These are phyloP conservation scores for Batrachochytrium dendrobatidis DNA, from an alignment of 371 early-diverging fungal species.

Conservation along the genomic window DNA sequence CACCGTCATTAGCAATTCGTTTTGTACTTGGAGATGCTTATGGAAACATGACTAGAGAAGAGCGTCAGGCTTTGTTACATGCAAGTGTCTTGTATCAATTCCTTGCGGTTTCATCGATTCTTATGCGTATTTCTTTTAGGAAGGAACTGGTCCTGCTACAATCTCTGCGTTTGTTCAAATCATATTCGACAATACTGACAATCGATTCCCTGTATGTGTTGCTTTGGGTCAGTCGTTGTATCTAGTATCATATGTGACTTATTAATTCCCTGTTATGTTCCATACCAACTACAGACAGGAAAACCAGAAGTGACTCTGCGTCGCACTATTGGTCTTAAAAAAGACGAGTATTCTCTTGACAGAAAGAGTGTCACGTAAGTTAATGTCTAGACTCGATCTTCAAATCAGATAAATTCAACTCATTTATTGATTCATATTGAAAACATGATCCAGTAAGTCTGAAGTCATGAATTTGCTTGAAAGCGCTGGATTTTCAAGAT, in stretches of 20 bases:
- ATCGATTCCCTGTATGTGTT: slow-evolving; percentile 84
- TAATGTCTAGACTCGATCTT: neutral
- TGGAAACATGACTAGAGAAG: slow-evolving; percentile 82
- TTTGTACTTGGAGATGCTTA: slow-evolving; percentile 96
- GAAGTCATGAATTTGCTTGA: slow-evolving; percentile 94
- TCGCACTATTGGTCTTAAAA: slow-evolving; percentile 89
- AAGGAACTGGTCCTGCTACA: slow-evolving; percentile 85
- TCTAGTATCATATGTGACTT: neutral
- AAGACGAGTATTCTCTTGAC: slow-evolving; percentile 97
- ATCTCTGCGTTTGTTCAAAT: slow-evolving; percentile 97
- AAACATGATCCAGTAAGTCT: slow-evolving; percentile 74
- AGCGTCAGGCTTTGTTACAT: slow-evolving; percentile 88
- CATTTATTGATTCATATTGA: too few relatives aligned
- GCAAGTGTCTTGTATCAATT: slow-evolving; percentile 35
- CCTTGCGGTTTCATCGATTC: neutral
- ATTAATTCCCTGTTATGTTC: neutral
- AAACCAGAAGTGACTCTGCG: slow-evolving; percentile 82
- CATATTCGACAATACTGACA: slow-evolving; percentile 92
- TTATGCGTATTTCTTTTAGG: slow-evolving; percentile 47
- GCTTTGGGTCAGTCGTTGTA: neutral
- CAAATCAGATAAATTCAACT: too few relatives aligned
- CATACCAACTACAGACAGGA: slow-evolving; percentile 54
- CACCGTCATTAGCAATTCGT: slow-evolving; percentile 71
- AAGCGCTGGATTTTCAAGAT: slow-evolving; percentile 94
- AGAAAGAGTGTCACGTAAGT: slow-evolving; percentile 73